Base-by-base conservation (phyloP, 208 protist genomes). In the Giardia muris region DNA sequence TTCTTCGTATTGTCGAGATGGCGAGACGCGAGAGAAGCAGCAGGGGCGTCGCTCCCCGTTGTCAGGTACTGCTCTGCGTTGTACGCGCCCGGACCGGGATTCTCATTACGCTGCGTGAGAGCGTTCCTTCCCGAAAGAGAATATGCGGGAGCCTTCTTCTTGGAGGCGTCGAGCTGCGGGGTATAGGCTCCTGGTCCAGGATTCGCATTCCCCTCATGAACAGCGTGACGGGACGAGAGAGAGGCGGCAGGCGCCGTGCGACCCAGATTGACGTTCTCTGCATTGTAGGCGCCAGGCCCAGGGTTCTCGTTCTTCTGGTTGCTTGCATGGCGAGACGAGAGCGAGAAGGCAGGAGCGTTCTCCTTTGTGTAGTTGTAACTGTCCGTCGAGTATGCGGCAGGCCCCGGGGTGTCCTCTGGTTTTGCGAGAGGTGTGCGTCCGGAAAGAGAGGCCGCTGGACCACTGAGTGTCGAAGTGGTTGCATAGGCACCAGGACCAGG, bases 181-280 rank as follows among this genome's bases (percentile, higher is more conserved):
- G 4, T 89, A 43, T 89, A 89, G 4, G 86, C 86, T 46, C 86
- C 86, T 46, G 86, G 86, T 4, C 86, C 86, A 89, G 86, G 86
- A 46, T 46, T 43, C 4, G 4, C 19, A 10, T 89, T 89, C 42
- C 45, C 45, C n/a, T 89, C 86, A 89, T 46, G 42, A 10, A 4
- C 42, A 10, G 4, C 19, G 45, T 4, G 4, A 4, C 86, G 4
- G 3, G 39, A 19, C 19, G 86, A 10, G 4, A 89, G 86, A 44
- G 86, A 46, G 42, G 19, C n/a, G 19, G 86, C n/a, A 4, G 86
- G 86, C 45, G 42, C 4, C 19, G 86, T 46, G 39, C 42, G 4
- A 45, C 19, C 19, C 3, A 43, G n/a, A 4, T 4, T 43, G 10
- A 10, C 57, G 30, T 76, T 76, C 19, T 10, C 30, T 10, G 30